Evolutionary conservation across 2,329 filamentous ascomycete species (phyloP), one percentile per base, ranked within the genome.

Genomic region (Hypoxylon sp.): DNA sequence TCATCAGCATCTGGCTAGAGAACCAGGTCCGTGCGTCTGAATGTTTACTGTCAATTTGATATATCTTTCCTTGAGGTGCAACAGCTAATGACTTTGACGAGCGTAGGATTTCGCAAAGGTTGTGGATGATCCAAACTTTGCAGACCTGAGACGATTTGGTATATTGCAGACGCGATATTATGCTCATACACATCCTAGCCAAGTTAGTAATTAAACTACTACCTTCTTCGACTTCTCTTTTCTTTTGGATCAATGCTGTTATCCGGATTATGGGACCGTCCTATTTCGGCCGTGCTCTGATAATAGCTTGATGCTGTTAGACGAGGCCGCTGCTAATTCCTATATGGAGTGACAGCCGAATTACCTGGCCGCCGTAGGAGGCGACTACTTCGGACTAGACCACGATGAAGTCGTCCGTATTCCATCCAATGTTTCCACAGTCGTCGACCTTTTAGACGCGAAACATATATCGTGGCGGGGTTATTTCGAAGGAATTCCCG

Each of bases 371-470:
- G 81, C 82, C 35, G 77, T 84, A 5, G 81, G 73, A 5, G 83
- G 83, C 11, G 83, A 86, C 71, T 84, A 84, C 73, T 86, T 84
- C 68, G 84, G 84, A 1, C 68, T 84, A 37, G 78, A 86, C 69
- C 80, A 85, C 67, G 84, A 85, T 73, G 79, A 79, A 8, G 77
- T 79, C 39, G 78, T 84, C 5, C 78, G 80, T 44, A 77, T 86
- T 19, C 83, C 83, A 1, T 67, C 75, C 31, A 84, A 84, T 63
- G 81, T 85, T 13, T 82, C 81, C 9, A 85, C 83, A 1, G 73
- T 85, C 22, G 81, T 83, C 17, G 84, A 85, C 74, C 71, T 85
- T 35, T 76, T 85, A 10, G 83, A 85, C 33, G 75, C 73, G 54
- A 78, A 77, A 59, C 51, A 74, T 3, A 80, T 85, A 50, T 75